Evolutionary conservation across 306 rosid genomes (phyloP).

Genomic region (Arachis hypogaea): DNA sequence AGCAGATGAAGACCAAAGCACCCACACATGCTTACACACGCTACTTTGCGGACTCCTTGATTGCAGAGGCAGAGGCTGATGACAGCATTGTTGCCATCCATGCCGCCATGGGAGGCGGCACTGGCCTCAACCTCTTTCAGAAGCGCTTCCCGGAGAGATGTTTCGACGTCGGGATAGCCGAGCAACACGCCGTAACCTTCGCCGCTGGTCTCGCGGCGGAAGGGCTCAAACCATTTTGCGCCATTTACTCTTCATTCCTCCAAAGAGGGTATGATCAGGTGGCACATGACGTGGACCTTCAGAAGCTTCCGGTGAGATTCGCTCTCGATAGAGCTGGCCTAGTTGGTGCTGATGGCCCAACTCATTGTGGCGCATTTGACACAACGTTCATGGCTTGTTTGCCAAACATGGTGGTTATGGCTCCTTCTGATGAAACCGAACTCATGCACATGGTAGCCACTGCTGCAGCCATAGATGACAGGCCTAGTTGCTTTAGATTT

Average conservation of each 20-base stretch:
- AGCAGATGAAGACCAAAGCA: conserved; percentile 51
- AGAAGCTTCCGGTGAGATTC: conserved; percentile 68
- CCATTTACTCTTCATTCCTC: conserved; percentile 71
- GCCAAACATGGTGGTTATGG: conserved; percentile 81
- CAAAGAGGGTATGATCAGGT: conserved; percentile 78
- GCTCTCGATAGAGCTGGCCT: conserved; percentile 69
- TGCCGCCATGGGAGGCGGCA: conserved; percentile 85
- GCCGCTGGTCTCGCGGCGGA: conserved; percentile 71
- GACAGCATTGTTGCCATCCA: conserved; percentile 58
- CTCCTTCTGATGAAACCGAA: conserved; percentile 66
- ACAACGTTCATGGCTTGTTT: conserved; percentile 71
- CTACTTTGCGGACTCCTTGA: conserved; percentile 63
- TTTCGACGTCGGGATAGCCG: conserved; percentile 74
- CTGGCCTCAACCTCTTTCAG: conserved; percentile 73
- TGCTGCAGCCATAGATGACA: conserved; percentile 69
- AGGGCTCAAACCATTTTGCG: conserved; percentile 67
- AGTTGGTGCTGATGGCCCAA: conserved; percentile 78
- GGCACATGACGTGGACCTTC: conserved; percentile 75
- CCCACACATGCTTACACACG: conserved; percentile 50
- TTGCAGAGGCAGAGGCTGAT: conserved; percentile 64
- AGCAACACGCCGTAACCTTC: conserved; percentile 72
- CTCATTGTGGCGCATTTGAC: conserved; percentile 79
- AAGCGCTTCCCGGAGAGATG: conserved; percentile 58
- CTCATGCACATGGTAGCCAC: conserved; percentile 74
- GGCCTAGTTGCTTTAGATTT: conserved; percentile 72